These are phyloP conservation scores for Lachancea sp. DNA, from an alignment of 805 yeast genomes.

Conservation along the genomic window DNA sequence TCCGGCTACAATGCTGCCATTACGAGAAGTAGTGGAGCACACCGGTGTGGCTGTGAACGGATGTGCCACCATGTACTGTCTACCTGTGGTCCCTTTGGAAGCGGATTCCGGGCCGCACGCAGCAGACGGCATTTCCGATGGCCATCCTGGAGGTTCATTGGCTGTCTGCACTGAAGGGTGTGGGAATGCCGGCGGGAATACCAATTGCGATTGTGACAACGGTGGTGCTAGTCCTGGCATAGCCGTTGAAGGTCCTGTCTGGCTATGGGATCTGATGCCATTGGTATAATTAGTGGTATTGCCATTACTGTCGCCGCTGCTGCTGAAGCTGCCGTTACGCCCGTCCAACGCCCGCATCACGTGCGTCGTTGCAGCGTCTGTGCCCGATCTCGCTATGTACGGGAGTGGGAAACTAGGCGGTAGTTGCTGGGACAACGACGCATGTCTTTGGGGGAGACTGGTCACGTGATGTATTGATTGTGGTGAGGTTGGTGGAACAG, in stretches of 20 bases:
- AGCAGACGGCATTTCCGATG: background rate
- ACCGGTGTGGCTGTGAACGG: background rate
- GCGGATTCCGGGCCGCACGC: background rate
- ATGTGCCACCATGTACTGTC: conserved; percentile 2
- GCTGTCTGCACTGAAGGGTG: no score
- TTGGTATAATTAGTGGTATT: no score
- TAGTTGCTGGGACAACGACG: no score
- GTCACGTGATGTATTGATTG: no score
- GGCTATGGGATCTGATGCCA: no score
- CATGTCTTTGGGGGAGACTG: no score
- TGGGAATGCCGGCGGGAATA: background rate
- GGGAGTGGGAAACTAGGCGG: no score
- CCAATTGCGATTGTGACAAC: background rate
- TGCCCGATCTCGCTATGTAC: no score
- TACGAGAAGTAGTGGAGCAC: no score
- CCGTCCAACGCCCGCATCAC: no score
- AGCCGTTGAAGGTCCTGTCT: background rate
- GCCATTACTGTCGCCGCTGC: background rate
- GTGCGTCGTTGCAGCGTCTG: no score
- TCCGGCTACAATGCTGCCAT: background rate
- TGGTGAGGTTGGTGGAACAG: no score
- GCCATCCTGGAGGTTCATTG: background rate
- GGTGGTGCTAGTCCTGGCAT: background rate
- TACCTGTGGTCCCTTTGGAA: background rate
- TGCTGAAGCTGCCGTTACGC: background rate